Evolutionary conservation across 345 rosid species (phyloP).

Genomic region (Citropsis articulata): DNA sequence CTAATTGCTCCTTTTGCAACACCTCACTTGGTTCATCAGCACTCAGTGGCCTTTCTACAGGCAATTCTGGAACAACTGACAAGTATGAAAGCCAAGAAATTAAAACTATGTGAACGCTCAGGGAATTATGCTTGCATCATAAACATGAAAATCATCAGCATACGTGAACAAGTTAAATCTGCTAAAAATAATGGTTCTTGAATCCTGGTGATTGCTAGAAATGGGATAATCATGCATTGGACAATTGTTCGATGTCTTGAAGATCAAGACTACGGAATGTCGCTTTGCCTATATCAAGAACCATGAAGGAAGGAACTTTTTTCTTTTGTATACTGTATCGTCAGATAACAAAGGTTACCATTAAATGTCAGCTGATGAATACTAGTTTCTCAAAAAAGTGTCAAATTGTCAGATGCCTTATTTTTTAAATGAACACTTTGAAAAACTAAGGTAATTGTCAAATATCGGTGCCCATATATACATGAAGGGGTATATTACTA

Average conservation of each 20-base stretch:
- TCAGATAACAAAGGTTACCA: neutral
- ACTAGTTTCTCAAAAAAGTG: neutral
- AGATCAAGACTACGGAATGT: neutral
- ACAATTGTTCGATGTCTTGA: neutral
- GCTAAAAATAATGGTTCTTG: neutral
- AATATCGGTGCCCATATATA: neutral
- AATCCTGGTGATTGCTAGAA: conserved; percentile 5
- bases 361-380: neutral
- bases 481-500: neutral
- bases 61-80: conserved; percentile 32
- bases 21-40: conserved; percentile 46
- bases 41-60: conserved; percentile 37
- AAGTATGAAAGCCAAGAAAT: conserved; percentile 18
- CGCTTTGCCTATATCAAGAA: neutral
- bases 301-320: neutral
- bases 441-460: neutral
- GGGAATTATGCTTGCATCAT: neutral
- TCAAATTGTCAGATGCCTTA: neutral
- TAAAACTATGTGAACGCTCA: neutral
- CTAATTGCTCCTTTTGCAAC: conserved; percentile 39
- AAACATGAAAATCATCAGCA: neutral
- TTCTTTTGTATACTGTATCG: neutral
- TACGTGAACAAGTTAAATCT: neutral
- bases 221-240: neutral
- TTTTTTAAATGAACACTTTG: neutral